Percentiles rank a stretch among this genome's conserved stretches.
Evolutionary conservation across 208 protist genomes (phyloP).

Genomic region (Acanthamoeba triangularis): DNA sequence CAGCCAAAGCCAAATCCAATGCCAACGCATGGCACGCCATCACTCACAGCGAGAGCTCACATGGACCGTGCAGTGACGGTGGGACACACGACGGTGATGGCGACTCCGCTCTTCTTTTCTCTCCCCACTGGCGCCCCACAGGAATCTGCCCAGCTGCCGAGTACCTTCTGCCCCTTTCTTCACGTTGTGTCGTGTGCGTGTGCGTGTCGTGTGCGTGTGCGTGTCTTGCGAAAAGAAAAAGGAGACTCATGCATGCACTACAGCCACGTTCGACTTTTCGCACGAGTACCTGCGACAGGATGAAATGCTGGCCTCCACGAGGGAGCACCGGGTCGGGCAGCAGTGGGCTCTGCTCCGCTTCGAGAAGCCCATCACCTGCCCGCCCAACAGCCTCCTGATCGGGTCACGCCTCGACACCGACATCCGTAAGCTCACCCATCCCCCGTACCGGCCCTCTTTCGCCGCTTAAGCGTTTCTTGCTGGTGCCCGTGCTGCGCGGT

Average conservation of each 20-base stretch:
- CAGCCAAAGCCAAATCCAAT: not conserved
- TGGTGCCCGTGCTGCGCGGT: not conserved
- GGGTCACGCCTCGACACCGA: conserved; percentile 81
- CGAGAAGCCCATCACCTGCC: conserved; percentile 83
- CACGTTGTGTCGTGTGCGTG: not conserved
- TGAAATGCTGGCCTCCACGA: conserved; percentile 12
- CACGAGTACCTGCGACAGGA: conserved; percentile 45
- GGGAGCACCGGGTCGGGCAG: not conserved
- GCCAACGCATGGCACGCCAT: not conserved
- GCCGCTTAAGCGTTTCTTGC: not conserved
- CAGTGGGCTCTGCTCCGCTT: conserved; percentile 84
- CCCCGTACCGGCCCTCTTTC: not conserved
- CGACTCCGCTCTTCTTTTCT: conserved; percentile 78
- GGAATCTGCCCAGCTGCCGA: conserved; percentile 3
- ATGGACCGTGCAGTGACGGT: conserved; percentile 80
- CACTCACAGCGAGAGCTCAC: not conserved
- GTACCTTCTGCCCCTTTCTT: not conserved
- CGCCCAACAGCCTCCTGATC: conserved; percentile 76
- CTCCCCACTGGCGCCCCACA: not conserved
- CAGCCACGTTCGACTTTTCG: conserved; percentile 33
- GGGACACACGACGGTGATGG: conserved; percentile 85
- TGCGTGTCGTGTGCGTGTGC: no score
- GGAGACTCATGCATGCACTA: no score
- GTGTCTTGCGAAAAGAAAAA: no score
- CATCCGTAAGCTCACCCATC: conserved; percentile 53